Conservation (phyloP, 768 basidiomycete genomes). For the Boletus fagicola region DNA sequence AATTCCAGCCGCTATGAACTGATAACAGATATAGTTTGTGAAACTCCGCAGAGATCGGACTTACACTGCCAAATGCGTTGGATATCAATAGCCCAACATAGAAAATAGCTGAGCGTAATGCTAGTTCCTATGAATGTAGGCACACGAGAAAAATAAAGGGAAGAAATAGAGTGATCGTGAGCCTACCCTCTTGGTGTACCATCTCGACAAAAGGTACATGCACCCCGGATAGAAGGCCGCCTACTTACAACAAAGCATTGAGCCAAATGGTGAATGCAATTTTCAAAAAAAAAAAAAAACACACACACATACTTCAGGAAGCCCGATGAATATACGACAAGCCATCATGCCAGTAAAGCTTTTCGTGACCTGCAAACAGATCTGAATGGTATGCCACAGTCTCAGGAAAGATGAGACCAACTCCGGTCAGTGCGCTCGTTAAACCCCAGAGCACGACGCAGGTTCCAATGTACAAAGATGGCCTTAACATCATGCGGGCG, state of each 20-base stretch:
- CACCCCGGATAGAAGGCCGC: slow-evolving; percentile 66
- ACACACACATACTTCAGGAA: slow-evolving; percentile 56
- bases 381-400: too few species aligned
- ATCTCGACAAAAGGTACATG: slow-evolving; percentile 47
- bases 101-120: slow-evolving; percentile 59
- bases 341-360: slow-evolving; percentile 52
- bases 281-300: too few species aligned
- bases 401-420: too few species aligned
- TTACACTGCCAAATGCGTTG: slow-evolving; percentile 65
- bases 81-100: slow-evolving; percentile 60
- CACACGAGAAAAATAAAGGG: background rate
- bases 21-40: background rate
- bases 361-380: slow-evolving; percentile 8
- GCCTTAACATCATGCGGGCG: too few species aligned
- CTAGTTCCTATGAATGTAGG: slow-evolving; percentile 48
- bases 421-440: background rate
- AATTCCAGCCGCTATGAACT: slow-evolving; percentile 77
- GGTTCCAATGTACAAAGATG: background rate
- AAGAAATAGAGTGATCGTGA: background rate
- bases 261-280: background rate
- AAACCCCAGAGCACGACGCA: background rate
- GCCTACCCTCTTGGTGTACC: slow-evolving; percentile 45
- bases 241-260: slow-evolving; percentile 23
- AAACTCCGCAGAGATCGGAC: slow-evolving; percentile 14
- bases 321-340: slow-evolving; percentile 59